Percentiles rank a stretch among this genome's conserved stretches.
phyloP scores from a whole-genome alignment of 139 green algal genomes.

The Diplosphaera chodatii region DNA sequence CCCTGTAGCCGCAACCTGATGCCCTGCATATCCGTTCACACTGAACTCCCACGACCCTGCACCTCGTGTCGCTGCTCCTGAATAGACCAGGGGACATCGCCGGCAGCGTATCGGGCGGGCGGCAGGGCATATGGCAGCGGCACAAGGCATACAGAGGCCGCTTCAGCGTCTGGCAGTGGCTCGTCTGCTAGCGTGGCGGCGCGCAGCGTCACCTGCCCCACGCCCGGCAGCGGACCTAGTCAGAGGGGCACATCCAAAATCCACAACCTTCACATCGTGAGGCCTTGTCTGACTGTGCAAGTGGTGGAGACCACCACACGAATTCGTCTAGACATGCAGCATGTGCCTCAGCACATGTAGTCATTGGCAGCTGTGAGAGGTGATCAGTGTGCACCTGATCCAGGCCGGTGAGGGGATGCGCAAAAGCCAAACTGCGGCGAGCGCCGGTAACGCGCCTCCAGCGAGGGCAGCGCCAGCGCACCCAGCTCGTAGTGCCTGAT shows the following conservation, averaged over 20 bases:
- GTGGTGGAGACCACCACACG: no score
- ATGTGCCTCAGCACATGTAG: no score
- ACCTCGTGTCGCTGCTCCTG: constrained; percentile 13
- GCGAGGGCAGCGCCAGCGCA: constrained; percentile 52
- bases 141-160: constrained; percentile 1
- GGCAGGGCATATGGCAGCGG: constrained; percentile 40
- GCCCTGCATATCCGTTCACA: no score
- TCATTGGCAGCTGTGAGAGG: no score
- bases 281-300: no score
- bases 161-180: not conserved
- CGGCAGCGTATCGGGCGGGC: constrained; percentile 21
- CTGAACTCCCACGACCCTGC: no score
- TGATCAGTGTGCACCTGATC: not conserved
- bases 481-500: constrained; percentile 73
- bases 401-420: not conserved
- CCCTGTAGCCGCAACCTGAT: no score
- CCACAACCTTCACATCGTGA: no score
- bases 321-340: no score
- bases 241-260: not conserved
- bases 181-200: not conserved
- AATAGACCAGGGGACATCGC: constrained; percentile 33
- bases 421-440: constrained; percentile 15
- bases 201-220: not conserved
- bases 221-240: constrained; percentile 1
- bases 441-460: constrained; percentile 40